Percentiles rank a stretch among this genome's conserved stretches.
These are phyloP conservation scores for Trichomonascaceae sp. DNA, from an alignment of 1,139 yeast species.

Conservation along the genomic window DNA sequence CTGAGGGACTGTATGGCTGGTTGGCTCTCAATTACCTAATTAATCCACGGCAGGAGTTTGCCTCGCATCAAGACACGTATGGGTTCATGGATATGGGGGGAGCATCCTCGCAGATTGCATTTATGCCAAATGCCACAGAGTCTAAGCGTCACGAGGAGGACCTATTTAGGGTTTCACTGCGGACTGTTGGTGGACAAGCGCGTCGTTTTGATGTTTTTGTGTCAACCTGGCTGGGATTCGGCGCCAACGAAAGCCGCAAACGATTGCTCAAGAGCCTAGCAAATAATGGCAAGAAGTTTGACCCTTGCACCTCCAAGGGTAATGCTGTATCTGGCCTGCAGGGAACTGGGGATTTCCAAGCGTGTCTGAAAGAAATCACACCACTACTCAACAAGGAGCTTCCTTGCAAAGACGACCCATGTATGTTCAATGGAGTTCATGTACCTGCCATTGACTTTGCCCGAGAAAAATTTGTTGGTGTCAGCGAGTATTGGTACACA, in stretches of 20 bases:
- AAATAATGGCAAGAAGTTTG: constrained; percentile 23
- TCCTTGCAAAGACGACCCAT: constrained; percentile 31
- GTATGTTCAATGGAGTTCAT: constrained; percentile 29
- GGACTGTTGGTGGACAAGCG: constrained; percentile 28
- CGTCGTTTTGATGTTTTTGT: constrained; percentile 45
- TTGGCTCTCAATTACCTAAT: constrained; percentile 55
- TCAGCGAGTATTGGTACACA: constrained; percentile 76
- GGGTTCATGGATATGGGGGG: constrained; percentile 80
- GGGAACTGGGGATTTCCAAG: constrained; percentile 49
- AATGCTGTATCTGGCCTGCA: constrained; percentile 27
- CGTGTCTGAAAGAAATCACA: constrained; percentile 47
- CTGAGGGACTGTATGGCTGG: constrained; percentile 77
- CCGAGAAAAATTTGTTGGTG: constrained; percentile 54
- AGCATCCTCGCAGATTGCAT: constrained; percentile 69
- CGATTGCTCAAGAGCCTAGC: constrained; percentile 32
- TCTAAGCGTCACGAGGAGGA: constrained; percentile 41
- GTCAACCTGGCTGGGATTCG: constrained; percentile 66
- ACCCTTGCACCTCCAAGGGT: constrained; percentile 52
- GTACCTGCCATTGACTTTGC: constrained; percentile 58
- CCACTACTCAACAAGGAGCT: constrained; percentile 37
- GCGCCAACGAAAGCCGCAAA: constrained; percentile 58
- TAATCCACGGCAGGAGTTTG: constrained; percentile 25
- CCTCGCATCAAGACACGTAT: constrained; percentile 28
- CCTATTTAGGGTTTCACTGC: constrained; percentile 37
- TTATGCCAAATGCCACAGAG: constrained; percentile 51